phyloP scores from a whole-genome alignment of 768 basidiomycete genomes.

The Boletellus emodensis region DNA sequence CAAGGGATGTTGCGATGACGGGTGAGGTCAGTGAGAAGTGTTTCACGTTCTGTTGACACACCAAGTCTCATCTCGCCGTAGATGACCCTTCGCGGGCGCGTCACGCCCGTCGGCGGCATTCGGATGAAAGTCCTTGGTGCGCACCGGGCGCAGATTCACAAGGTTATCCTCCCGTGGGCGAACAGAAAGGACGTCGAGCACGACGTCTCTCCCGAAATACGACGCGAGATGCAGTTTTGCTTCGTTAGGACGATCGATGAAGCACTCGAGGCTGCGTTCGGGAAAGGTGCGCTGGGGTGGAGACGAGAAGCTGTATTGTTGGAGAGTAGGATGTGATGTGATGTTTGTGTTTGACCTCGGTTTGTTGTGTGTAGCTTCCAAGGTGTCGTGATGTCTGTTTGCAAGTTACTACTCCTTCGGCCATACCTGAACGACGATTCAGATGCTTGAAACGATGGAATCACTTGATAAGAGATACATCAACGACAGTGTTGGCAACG shows the following conservation, averaged over 20 bases:
- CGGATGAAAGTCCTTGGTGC: slow-evolving; percentile 91
- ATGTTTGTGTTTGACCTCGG: background rate
- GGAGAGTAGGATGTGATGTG: slow-evolving; percentile 47
- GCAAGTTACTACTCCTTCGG: no score
- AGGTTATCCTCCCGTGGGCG: slow-evolving; percentile 78
- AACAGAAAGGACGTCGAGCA: slow-evolving; percentile 87
- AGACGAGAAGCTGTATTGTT: slow-evolving; percentile 47
- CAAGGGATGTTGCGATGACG: slow-evolving; percentile 79
- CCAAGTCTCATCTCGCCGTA: slow-evolving; percentile 19
- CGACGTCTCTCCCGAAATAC: slow-evolving; percentile 72
- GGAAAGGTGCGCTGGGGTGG: slow-evolving; percentile 64
- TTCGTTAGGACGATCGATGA: slow-evolving; percentile 79
- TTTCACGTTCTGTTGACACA: background rate
- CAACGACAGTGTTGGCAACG: slow-evolving; percentile 3
- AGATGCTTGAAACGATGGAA: background rate
- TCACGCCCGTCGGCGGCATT: slow-evolving; percentile 85
- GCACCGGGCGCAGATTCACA: slow-evolving; percentile 79
- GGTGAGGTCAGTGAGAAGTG: slow-evolving; percentile 58
- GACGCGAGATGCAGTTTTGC: slow-evolving; percentile 72
- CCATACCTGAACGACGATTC: no score
- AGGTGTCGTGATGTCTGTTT: no score
- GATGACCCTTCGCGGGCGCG: slow-evolving; percentile 80
- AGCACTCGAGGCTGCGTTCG: slow-evolving; percentile 81
- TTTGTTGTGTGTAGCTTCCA: background rate
- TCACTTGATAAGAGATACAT: slow-evolving; percentile 16